Evolutionary conservation across 306 rosid species (phyloP).

Genomic region (Quercus gilva): DNA sequence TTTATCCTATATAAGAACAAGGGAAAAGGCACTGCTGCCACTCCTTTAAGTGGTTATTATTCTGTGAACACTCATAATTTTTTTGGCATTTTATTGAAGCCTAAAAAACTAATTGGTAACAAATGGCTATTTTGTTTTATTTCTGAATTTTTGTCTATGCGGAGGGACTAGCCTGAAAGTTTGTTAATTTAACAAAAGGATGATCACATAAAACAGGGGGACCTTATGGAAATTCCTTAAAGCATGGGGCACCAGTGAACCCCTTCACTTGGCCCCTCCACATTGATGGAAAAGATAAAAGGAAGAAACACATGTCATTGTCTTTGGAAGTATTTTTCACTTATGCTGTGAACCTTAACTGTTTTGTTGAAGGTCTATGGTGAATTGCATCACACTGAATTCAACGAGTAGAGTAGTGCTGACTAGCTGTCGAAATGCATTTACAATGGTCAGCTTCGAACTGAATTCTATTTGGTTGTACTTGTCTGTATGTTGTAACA

Average conservation of each 20-base stretch:
- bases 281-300: slow-evolving; percentile 5
- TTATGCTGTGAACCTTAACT: neutral
- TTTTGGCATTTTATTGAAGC: neutral
- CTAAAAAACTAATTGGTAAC: neutral
- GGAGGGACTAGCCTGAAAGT: neutral
- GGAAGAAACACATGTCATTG: slow-evolving; percentile 1
- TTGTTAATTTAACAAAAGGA: neutral
- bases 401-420: slow-evolving; percentile 87
- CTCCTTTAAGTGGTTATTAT: neutral
- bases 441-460: slow-evolving; percentile 66
- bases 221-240: neutral
- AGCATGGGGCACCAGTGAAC: neutral
- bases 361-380: slow-evolving; percentile 77
- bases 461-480: slow-evolving; percentile 14
- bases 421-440: slow-evolving; percentile 96
- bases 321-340: slow-evolving; percentile 10
- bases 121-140: neutral
- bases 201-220: neutral
- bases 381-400: slow-evolving; percentile 86
- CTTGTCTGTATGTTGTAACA: neutral
- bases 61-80: neutral
- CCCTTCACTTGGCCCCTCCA: neutral
- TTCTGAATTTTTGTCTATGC: neutral
- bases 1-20: neutral
- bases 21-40: neutral